These are phyloP conservation scores for Microcyclosporella mali DNA, from an alignment of 2,329 filamentous ascomycete species.

Conservation along the genomic window DNA sequence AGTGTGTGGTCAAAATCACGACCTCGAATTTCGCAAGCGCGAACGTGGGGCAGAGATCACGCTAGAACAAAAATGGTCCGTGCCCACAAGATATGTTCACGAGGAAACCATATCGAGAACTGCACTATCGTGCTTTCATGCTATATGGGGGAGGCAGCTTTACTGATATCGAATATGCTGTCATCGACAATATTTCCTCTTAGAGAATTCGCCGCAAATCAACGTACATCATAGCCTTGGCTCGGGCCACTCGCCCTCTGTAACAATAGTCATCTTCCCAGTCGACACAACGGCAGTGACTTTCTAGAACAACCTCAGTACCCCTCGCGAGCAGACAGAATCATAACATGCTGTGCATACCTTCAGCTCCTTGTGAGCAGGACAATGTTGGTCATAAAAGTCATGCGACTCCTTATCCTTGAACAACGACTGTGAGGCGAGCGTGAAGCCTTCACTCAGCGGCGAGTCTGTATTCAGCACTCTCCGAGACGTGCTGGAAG, in stretches of 20 bases:
- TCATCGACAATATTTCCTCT: too few relatives aligned
- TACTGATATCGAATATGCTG: too few relatives aligned
- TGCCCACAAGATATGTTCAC: too few relatives aligned
- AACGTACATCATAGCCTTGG: conserved; percentile 10
- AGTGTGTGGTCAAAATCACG: background rate
- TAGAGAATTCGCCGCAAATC: too few relatives aligned
- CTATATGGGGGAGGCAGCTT: too few relatives aligned
- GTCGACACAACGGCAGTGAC: conserved; percentile 22
- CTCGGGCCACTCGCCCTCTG: conserved; percentile 27
- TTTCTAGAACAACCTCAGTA: conserved; percentile 13
- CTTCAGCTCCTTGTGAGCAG: conserved; percentile 50
- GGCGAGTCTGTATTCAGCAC: conserved; percentile 31
- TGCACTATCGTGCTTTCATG: too few relatives aligned
- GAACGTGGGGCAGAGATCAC: too few relatives aligned
- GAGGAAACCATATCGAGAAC: too few relatives aligned
- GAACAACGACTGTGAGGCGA: conserved; percentile 60
- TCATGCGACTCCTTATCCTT: conserved; percentile 59
- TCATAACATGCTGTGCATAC: conserved; percentile 9
- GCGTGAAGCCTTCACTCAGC: conserved; percentile 59
- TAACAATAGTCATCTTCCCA: conserved; percentile 26
- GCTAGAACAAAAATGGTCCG: too few relatives aligned
- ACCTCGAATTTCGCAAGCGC: too few relatives aligned
- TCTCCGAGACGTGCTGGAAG: conserved; percentile 34
- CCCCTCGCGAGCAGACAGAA: background rate
- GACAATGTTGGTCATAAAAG: conserved; percentile 60